A percentile compares a stretch with the other conserved stretches of the same genome.
phyloP scores from a whole-genome alignment of 345 rosid genomes.

The Populus ilicifolia region DNA sequence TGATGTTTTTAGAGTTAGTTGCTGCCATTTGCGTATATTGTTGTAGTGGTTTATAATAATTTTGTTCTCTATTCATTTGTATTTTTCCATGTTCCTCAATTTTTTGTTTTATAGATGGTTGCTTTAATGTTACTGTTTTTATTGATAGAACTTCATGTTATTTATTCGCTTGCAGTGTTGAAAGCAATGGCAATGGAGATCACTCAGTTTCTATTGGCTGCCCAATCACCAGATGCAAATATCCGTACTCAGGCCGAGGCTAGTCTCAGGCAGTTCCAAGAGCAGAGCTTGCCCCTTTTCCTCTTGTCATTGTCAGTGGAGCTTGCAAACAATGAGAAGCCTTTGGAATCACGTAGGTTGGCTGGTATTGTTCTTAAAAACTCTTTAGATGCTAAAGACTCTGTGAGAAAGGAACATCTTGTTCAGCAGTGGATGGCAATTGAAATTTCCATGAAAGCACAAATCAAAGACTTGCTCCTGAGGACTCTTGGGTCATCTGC shows the following conservation, averaged over 20 bases:
- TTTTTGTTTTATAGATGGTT: not conserved
- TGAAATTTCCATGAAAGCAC: conserved; percentile 59
- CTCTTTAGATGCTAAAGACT: conserved; percentile 84
- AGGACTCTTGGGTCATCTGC: conserved; percentile 69
- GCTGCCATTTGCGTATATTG: too few relatives aligned
- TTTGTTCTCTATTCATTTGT: not conserved
- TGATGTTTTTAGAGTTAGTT: not conserved
- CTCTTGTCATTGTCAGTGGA: conserved; percentile 73
- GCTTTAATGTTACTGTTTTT: not conserved
- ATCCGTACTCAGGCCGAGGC: conserved; percentile 77
- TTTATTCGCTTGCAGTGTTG: conserved; percentile 24
- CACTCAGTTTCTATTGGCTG: conserved; percentile 72
- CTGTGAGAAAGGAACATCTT: conserved; percentile 55
- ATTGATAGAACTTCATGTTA: not conserved
- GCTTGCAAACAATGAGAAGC: conserved; percentile 74
- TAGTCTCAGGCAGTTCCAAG: conserved; percentile 69
- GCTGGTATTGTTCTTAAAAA: conserved; percentile 95
- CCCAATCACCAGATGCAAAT: conserved; percentile 74
- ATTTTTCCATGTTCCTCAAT: not conserved
- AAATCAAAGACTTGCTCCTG: conserved; percentile 66
- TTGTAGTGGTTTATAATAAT: not conserved
- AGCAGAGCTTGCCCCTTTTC: conserved; percentile 68
- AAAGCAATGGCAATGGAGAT: conserved; percentile 78
- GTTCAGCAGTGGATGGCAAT: conserved; percentile 72
- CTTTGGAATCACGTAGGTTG: conserved; percentile 71